Evolutionary conservation across 345 rosid species (phyloP).

Genomic region (Pugionium dolabratum): DNA sequence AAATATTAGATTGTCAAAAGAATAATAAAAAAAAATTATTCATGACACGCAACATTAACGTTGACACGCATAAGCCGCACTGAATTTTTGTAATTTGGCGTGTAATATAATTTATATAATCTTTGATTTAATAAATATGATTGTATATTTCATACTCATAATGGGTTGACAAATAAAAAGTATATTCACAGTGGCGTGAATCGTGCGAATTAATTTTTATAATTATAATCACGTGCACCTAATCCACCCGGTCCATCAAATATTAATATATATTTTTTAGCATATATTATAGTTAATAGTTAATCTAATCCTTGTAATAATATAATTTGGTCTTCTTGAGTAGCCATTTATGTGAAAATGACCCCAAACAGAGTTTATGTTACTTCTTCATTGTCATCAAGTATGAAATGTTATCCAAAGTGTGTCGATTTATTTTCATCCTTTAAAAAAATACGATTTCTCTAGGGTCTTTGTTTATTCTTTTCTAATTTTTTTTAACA

Average conservation of each 20-base stretch:
- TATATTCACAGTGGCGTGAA: slow-evolving; percentile 29
- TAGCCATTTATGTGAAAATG: slow-evolving; percentile 11
- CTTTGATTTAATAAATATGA: slow-evolving; percentile 10
- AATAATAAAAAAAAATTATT: neutral
- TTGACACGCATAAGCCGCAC: slow-evolving; percentile 18
- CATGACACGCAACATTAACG: slow-evolving; percentile 18
- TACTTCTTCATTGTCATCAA: neutral
- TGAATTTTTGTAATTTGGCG: slow-evolving; percentile 18
- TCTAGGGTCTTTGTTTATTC: too few species aligned
- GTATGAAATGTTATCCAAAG: slow-evolving; percentile 6
- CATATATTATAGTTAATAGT: neutral
- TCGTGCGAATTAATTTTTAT: slow-evolving; percentile 24
- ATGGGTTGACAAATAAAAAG: slow-evolving; percentile 24
- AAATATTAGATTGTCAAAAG: too few species aligned
- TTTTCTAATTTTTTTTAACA: too few species aligned
- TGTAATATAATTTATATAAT: slow-evolving; percentile 5
- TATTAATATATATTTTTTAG: neutral
- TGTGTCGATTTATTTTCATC: neutral
- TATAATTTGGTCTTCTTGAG: slow-evolving; percentile 6
- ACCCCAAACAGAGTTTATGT: slow-evolving; percentile 4
- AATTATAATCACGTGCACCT: slow-evolving; percentile 41
- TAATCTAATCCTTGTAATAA: slow-evolving; percentile 5
- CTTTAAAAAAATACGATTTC: too few species aligned
- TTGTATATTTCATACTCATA: slow-evolving; percentile 26
- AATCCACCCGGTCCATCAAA: slow-evolving; percentile 32